phyloP scores from a whole-genome alignment of 768 basidiomycete genomes.

The Suillus subalutaceus region DNA sequence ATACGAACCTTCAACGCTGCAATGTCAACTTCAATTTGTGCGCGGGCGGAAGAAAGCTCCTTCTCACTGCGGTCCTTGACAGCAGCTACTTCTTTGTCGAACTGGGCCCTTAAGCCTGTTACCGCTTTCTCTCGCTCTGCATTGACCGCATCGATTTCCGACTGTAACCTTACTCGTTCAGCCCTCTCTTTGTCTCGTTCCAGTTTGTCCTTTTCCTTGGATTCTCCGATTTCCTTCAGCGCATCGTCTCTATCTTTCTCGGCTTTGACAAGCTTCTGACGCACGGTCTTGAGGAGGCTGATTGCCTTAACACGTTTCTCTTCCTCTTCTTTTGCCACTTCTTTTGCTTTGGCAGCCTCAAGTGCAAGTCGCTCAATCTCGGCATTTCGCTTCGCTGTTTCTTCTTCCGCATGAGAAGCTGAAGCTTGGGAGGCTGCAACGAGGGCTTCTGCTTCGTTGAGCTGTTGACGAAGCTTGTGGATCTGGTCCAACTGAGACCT shows the following conservation, averaged over 20 bases:
- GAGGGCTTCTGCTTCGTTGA: constrained; percentile 71
- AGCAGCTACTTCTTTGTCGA: constrained; percentile 68
- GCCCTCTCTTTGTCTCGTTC: constrained; percentile 47
- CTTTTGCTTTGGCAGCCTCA: constrained; percentile 65
- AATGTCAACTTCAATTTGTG: constrained; percentile 78
- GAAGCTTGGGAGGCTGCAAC: constrained; percentile 59
- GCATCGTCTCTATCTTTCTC: constrained; percentile 92
- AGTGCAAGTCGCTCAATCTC: constrained; percentile 62
- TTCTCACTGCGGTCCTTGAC: constrained; percentile 73
- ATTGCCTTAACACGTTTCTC: constrained; percentile 97
- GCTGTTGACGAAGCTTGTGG: constrained; percentile 66
- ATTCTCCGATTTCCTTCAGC: constrained; percentile 52
- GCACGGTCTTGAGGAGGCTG: constrained; percentile 89
- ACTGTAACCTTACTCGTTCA: constrained; percentile 57
- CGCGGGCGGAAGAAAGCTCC: constrained; percentile 64
- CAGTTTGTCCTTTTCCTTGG: constrained; percentile 56
- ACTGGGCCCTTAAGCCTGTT: constrained; percentile 61
- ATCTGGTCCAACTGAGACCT: constrained; percentile 79
- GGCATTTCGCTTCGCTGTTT: constrained; percentile 49
- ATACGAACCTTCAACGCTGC: constrained; percentile 68
- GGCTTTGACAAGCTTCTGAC: constrained; percentile 94
- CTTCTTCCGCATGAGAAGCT: constrained; percentile 50
- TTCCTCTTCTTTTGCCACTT: constrained; percentile 86
- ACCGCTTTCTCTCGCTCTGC: constrained; percentile 66
- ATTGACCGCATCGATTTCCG: constrained; percentile 64